phyloP scores from a whole-genome alignment of 1,284 basidiomycete species.

The Rhizoctonia solani region DNA sequence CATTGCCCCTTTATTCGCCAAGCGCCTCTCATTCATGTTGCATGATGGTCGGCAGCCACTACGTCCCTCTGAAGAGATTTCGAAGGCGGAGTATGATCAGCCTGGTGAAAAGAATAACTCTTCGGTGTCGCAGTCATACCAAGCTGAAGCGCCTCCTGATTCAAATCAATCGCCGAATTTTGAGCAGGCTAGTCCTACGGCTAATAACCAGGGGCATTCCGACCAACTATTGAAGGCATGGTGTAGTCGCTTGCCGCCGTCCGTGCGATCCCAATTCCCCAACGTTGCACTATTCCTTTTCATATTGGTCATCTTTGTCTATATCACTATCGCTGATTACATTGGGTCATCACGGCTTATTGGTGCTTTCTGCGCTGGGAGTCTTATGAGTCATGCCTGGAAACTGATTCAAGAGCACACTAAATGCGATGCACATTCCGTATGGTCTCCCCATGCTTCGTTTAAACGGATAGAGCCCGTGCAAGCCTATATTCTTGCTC shows the following conservation, averaged over 20 bases:
- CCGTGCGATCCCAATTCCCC: conserved; percentile 3
- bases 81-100: too few species aligned
- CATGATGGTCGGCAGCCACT: too few species aligned
- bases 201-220: too few species aligned
- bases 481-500: conserved; percentile 50
- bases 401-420: neutral
- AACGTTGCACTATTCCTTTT: conserved; percentile 42
- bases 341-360: conserved; percentile 51
- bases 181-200: too few species aligned
- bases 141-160: too few species aligned
- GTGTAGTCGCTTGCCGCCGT: too few species aligned
- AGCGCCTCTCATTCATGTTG: too few species aligned
- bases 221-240: too few species aligned
- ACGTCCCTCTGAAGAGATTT: too few species aligned
- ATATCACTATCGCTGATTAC: conserved; percentile 42
- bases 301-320: conserved; percentile 38
- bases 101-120: too few species aligned
- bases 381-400: conserved; percentile 39
- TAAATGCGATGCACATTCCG: conserved; percentile 1
- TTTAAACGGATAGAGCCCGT: conserved; percentile 48
- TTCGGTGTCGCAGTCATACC: too few species aligned
- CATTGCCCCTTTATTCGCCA: neutral
- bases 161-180: too few species aligned
- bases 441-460: conserved; percentile 18
- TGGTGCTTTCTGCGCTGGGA: conserved; percentile 51